Percentiles rank a stretch among this genome's conserved stretches.
Evolutionary conservation across 1,284 basidiomycete genomes (phyloP).

Genomic region (Trichosporon faecale): DNA sequence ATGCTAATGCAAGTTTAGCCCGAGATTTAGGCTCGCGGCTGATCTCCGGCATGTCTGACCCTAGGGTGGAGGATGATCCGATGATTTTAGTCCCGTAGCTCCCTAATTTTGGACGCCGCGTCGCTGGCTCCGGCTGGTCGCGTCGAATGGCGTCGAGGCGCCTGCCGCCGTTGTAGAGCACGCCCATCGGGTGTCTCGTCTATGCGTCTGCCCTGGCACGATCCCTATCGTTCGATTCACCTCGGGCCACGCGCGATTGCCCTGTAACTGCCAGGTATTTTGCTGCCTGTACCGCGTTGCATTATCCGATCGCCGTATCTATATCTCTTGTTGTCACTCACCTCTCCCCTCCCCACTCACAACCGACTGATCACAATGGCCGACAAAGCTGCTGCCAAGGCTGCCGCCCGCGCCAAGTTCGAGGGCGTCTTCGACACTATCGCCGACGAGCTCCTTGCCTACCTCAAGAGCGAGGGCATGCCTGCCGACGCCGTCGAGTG

Average conservation of each 20-base stretch:
- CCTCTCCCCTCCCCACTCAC: background rate
- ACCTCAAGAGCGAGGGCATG: conserved; percentile 67
- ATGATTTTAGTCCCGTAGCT: background rate
- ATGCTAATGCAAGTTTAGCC: background rate
- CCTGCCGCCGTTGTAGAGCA: background rate
- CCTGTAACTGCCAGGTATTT: background rate
- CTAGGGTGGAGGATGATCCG: background rate
- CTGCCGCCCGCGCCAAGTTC: conserved; percentile 40
- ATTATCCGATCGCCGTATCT: background rate
- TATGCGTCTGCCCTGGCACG: conserved; percentile 4
- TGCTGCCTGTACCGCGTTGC: background rate
- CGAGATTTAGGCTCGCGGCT: background rate
- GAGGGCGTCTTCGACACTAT: conserved; percentile 58
- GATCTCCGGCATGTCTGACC: background rate
- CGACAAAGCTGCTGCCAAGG: conserved; percentile 31
- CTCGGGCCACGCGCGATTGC: background rate
- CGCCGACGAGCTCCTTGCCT: conserved; percentile 60
- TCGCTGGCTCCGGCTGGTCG: background rate
- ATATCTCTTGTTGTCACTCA: background rate
- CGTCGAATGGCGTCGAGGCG: background rate
- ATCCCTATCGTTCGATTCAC: conserved; percentile 10
- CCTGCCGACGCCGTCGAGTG: conserved; percentile 77
- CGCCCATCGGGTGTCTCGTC: conserved; percentile 3
- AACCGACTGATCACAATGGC: background rate
- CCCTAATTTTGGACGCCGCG: conserved; percentile 2